phyloP scores from a whole-genome alignment of 495 filamentous ascomycete species.

The Umbilicaria muhlenbergii region DNA sequence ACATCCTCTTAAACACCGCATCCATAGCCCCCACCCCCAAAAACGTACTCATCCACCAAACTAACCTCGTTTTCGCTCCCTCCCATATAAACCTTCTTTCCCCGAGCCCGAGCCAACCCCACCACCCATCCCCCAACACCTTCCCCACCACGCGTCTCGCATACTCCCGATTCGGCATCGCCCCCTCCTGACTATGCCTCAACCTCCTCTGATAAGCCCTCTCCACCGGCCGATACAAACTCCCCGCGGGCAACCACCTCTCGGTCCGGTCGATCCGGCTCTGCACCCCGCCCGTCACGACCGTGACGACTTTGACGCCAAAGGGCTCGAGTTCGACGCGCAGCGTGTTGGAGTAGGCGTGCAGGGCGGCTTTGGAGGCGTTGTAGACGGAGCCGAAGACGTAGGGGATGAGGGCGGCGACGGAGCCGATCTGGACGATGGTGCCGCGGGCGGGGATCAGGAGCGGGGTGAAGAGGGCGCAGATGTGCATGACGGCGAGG shows the following conservation, averaged over 20 bases:
- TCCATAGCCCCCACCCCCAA: slow-evolving; percentile 29
- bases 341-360: slow-evolving; percentile 43
- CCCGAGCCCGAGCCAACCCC: slow-evolving; percentile 29
- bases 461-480: slow-evolving; percentile 40
- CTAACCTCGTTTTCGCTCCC: slow-evolving; percentile 24
- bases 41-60: slow-evolving; percentile 33
- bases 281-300: slow-evolving; percentile 48
- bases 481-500: slow-evolving; percentile 42
- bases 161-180: slow-evolving; percentile 36
- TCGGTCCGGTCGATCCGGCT: slow-evolving; percentile 38
- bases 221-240: slow-evolving; percentile 36
- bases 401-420: slow-evolving; percentile 40
- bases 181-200: slow-evolving; percentile 39
- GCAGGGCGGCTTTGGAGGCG: slow-evolving; percentile 48
- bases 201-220: slow-evolving; percentile 34
- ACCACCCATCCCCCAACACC: slow-evolving; percentile 32
- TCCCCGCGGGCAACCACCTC: slow-evolving; percentile 28
- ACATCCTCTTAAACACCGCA: slow-evolving; percentile 28
- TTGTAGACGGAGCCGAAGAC: slow-evolving; percentile 44
- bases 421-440: slow-evolving; percentile 43
- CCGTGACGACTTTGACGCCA: slow-evolving; percentile 30
- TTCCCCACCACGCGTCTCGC: slow-evolving; percentile 39
- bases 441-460: slow-evolving; percentile 42
- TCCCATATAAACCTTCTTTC: slow-evolving; percentile 38
- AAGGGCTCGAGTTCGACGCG: slow-evolving; percentile 37